phyloP scores from a whole-genome alignment of 2,329 filamentous ascomycete genomes.

The Epichloe brachyelytri region DNA sequence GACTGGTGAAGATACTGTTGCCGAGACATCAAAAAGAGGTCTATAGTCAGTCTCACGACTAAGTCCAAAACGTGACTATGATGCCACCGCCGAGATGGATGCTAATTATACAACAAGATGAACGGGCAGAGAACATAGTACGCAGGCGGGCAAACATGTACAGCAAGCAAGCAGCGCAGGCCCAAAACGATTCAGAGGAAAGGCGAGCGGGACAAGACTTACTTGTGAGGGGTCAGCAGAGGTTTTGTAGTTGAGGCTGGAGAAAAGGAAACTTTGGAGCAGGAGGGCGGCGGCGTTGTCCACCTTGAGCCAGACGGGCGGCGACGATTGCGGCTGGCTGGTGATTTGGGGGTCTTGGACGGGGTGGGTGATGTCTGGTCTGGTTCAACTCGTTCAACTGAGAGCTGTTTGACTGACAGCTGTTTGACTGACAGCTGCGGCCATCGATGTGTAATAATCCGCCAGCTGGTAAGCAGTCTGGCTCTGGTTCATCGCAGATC shows the following conservation, averaged over 20 bases:
- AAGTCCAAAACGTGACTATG: not conserved
- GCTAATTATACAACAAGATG: not conserved
- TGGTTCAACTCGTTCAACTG: no score
- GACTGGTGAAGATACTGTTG: not conserved
- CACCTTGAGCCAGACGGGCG: not conserved
- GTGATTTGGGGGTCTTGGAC: not conserved
- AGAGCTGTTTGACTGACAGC: no score
- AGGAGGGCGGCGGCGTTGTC: constrained; percentile 4
- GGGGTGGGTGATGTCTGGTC: no score
- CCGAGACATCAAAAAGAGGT: not conserved
- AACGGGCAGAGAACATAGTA: not conserved
- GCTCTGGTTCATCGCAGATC: not conserved
- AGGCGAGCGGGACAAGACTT: not conserved
- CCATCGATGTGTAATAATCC: no score
- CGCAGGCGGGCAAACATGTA: no score
- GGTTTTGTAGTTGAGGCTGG: not conserved
- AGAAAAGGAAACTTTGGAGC: not conserved
- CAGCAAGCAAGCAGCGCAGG: not conserved
- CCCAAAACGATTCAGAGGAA: not conserved
- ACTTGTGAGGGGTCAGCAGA: not conserved
- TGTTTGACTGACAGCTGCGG: no score
- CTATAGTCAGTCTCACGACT: not conserved
- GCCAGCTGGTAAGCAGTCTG: no score
- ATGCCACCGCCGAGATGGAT: not conserved
- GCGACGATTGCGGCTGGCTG: not conserved